Base-by-base conservation (phyloP, 768 basidiomycete genomes). In the Nidularia sp. region DNA sequence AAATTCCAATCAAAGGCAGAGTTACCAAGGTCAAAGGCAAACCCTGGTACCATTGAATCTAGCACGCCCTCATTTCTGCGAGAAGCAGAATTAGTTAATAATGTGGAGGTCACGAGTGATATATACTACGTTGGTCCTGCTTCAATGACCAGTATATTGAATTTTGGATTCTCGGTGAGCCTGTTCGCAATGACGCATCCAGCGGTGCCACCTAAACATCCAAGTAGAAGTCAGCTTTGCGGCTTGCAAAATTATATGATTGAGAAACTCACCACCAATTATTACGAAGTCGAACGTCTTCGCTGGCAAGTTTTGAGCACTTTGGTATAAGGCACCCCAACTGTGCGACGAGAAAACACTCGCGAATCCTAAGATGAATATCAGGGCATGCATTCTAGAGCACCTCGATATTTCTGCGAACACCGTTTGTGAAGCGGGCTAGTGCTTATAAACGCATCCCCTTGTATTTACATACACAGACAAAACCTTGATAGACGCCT, bases 1-100 rank as follows among this genome's bases (percentile, higher is more conserved):
- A 57, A 70, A 47, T 70, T 70, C 70, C 70, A 72, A 48, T 68
- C 66, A 35, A 57, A 62, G 1, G 51, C 39, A 5, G 67, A 57
- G 29, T 52, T 50, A 5, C 44, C 13, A 29, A 45, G 33, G 34
- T 39, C 29, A 9, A 49, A 39, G 6, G 47, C 52, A 29, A 51
- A 8, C 31, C 42, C 55, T 2, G 67, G 66, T 4, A 63, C 56
- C 3, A 51, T 54, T 1, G 59, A 54, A 33, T 53, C 51, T 18
- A 59, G 49, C 7, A 58, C 53, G 4, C 54, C 62, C 13, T 57
- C 44, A 44, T 64, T 54, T 8, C 64, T 66, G 51, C 25, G 9
- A 13, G 44, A 6, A 47, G 25, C 25, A 35, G 18, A 41, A 5
- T 39, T 5, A 33, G 34, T 45, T 35, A 4, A 33, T 33, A 35